Evolutionary conservation across 768 basidiomycete species (phyloP), one percentile per base, ranked within the genome.

Genomic region (Mycena amicta): DNA sequence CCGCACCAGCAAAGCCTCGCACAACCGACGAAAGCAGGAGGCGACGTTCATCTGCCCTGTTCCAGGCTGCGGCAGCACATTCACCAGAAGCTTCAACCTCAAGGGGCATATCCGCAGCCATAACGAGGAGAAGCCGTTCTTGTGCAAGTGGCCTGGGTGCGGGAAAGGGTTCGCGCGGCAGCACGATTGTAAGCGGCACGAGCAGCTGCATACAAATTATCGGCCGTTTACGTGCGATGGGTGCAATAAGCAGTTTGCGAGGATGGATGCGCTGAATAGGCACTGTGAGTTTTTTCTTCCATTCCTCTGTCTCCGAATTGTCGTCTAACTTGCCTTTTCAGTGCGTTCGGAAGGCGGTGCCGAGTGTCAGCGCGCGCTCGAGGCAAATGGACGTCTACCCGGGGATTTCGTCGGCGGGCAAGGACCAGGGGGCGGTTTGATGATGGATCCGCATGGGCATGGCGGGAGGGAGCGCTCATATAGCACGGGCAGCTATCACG

Each of bases 71-170:
- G 89, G 87, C 37, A 90, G 89, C 66, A 93, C 92, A 3, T 95
- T 95, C 66, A 97, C 95, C 40, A 77, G 93, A 68, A 90, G 93
- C 69, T 97, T 97, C 77, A 97, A 97, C 70, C 71, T 97, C 57
- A 94, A 95, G 71, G 95, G 95, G n/a, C 95, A 98, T 69, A 80
- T 97, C 67, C 90, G 95, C 41, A 93, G 92, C 11, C 95, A 98
- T 67, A 94, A 91, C 59, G 95, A 95, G 71, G 93, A 96, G 73
- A 89, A 93, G 61, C 95, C 95, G 29, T 98, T 94, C 80, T 85
- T 89, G 71, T 98, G 95, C 76, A 88, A 91, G 67, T 96, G 93
- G 88, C 92, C 93, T 1, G 94, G 93, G 23, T 98, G 95, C 68
- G 89, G 87, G 26, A 96, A 97, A 74, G 93, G 95, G 23, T 95